Base-by-base conservation (phyloP, 2,329 filamentous ascomycete genomes). In the Trichophyton mentagrophytes region DNA sequence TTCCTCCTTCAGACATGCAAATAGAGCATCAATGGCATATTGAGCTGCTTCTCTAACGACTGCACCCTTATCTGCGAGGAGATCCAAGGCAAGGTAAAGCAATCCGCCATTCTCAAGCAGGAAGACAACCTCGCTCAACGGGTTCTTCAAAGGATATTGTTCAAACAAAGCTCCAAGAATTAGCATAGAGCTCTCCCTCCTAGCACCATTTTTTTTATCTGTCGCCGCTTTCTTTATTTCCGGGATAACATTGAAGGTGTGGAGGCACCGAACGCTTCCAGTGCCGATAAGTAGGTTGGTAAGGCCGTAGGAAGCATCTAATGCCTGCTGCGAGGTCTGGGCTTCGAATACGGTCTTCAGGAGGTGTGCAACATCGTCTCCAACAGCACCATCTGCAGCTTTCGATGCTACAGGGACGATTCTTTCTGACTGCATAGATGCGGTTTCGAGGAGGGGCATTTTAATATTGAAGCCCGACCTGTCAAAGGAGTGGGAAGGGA, bases 161-260 rank as follows among this genome's bases (percentile, higher is more conserved):
- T 99, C 93, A 69, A 97, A 92, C 55, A 99, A 79, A 60, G 95
- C 92, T 61, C 95, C 93, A 25, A 97, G 82, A 47, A 95, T 86
- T 73, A 96, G 95, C 84, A 97, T 95, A 66, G 91, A 88, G 70
- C 90, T 90, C 77, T 99, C 93, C 68, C 92, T 83, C 67, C 83
- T 84, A 44, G 87, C 81, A 15, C 87, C 87, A 74, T 86, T 91
- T 81, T 99, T 99, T 85, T 97, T 99, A 77, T 97, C 90, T 67
- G 80, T 78, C 3, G 92, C 90, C 42, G 89, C 89, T 80, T 95
- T 88, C 70, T 83, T 83, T 68, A 86, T 79, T 64, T 83, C 80
- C 22, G 81, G 78, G 55, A 88, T 71, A 56, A 88, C 74, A 65
- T 82, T 81, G 74, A 87, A 87, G 61, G 76, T 77, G 57, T 79